Evolutionary conservation across 345 rosid species (phyloP), one percentile per base, ranked within the genome.

Genomic region (Corchorus capsularis): DNA sequence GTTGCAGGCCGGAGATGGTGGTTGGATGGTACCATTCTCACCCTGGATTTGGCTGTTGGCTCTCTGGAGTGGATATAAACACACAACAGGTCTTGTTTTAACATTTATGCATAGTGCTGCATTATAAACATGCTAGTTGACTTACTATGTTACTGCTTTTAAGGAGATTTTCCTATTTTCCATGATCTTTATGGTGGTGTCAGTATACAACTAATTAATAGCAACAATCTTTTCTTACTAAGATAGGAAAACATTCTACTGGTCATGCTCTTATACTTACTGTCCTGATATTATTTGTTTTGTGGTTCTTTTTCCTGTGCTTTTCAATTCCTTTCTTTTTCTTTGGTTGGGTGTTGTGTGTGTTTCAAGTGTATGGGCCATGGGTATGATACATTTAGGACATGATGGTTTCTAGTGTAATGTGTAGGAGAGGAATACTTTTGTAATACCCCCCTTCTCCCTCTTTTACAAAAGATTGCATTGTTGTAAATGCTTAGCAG

Each of bases 21-120:
- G 99, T 96, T 43, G 99, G 98, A 3, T 96, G 99, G 99, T 96
- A 93, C 86, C 99, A 96, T 79, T 93, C 99, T 0, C 99, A 96
- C 86, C 99, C 98, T 80, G 99, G 99, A 82, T 96, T 96, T 82
- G 99, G 99, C 22, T 96, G 98, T 84, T 96, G 99, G 99, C 97
- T 96, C 43, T 96, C 99, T 64, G 99, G 99, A 0, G 99, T 96
- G 56, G 99, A 96, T 88, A 93, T 96, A 79, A 96, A 93, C 78
- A 93, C 99, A 0, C 99, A 96, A 79, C 98, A 93, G 98, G 99
- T 93, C 64, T 39, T 47, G 3, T 69, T 49, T 27, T 14, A 22
- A 76, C 69, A 2, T 53, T 54, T 43, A 49, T 65, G 27, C 46
- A 34, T 69, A 8, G 5, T 52, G 60, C 46, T 52, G 10, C 60